These are phyloP conservation scores for Cercospora beticola DNA, from an alignment of 2,329 filamentous ascomycete species.

Conservation along the genomic window DNA sequence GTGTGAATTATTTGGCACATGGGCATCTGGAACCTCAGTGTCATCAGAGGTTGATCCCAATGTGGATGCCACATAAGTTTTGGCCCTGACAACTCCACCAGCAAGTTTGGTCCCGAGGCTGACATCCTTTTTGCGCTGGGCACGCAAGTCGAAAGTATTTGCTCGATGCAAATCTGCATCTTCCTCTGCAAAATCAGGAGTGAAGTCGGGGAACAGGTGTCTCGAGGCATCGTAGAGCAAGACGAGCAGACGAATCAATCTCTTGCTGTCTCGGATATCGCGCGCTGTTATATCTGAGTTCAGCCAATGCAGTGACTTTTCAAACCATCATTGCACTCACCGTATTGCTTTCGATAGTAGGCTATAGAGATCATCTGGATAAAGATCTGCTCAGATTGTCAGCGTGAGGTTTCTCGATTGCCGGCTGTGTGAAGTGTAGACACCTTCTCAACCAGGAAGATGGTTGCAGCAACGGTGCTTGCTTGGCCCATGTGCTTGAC, in stretches of 20 bases:
- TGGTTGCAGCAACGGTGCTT: slow-evolving; percentile 58
- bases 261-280: slow-evolving; percentile 74
- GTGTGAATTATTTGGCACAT: slow-evolving; percentile 41
- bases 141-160: slow-evolving; percentile 54
- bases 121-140: slow-evolving; percentile 41
- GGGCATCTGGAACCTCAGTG: slow-evolving; percentile 82
- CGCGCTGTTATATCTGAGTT: slow-evolving; percentile 44
- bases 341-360: slow-evolving; percentile 71
- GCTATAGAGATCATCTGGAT: slow-evolving; percentile 70
- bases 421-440: background rate
- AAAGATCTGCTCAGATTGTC: slow-evolving; percentile 38
- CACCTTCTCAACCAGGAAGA: slow-evolving; percentile 66
- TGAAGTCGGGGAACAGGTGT: slow-evolving; percentile 78
- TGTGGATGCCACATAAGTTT: slow-evolving; percentile 78
- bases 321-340: background rate
- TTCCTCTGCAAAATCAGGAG: slow-evolving; percentile 73
- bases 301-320: slow-evolving; percentile 37
- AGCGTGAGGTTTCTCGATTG: background rate
- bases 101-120: slow-evolving; percentile 57
- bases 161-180: slow-evolving; percentile 78
- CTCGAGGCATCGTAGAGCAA: slow-evolving; percentile 80
- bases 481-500: slow-evolving; percentile 60
- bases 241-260: slow-evolving; percentile 68
- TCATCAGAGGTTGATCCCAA: slow-evolving; percentile 83
- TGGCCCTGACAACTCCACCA: slow-evolving; percentile 49